Conservation (phyloP, 1,284 basidiomycete genomes). For the Cerioporus squamosus region DNA sequence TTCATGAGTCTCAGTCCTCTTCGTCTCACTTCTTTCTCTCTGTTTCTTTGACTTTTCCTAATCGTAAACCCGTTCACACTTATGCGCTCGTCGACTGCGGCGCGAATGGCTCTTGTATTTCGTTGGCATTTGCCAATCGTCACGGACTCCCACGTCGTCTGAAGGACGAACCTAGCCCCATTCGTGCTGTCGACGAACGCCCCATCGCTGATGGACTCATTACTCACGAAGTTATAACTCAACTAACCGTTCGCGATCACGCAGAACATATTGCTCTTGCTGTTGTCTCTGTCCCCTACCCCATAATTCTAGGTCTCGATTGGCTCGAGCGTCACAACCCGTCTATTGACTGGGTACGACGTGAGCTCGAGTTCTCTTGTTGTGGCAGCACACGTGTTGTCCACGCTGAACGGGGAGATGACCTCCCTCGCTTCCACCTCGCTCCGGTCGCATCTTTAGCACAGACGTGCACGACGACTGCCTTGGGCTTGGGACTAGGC, state of each 20-base stretch:
- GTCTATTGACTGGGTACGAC: slow-evolving; percentile 23
- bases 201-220: slow-evolving; percentile 41
- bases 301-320: slow-evolving; percentile 23
- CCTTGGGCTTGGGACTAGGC: no score
- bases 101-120: slow-evolving; percentile 40
- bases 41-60: slow-evolving; percentile 36
- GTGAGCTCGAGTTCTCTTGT: slow-evolving; percentile 30
- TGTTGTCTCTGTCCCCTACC: slow-evolving; percentile 28
- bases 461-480: no score
- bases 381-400: slow-evolving; percentile 14
- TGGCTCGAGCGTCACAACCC: slow-evolving; percentile 33
- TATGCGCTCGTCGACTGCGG: slow-evolving; percentile 42
- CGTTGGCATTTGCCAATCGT: slow-evolving; percentile 33
- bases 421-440: no score
- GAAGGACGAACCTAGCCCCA: slow-evolving; percentile 35
- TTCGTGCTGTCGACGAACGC: slow-evolving; percentile 39
- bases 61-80: slow-evolving; percentile 30
- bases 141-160: slow-evolving; percentile 35
- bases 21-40: slow-evolving; percentile 40
- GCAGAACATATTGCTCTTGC: slow-evolving; percentile 18
- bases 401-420: no score
- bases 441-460: no score
- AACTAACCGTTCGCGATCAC: slow-evolving; percentile 31
- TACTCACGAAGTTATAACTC: slow-evolving; percentile 38
- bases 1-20: slow-evolving; percentile 11